Evolutionary conservation across 805 yeast species (phyloP), one percentile per base, ranked within the genome.

Genomic region (Saccharomycopsis sp.): DNA sequence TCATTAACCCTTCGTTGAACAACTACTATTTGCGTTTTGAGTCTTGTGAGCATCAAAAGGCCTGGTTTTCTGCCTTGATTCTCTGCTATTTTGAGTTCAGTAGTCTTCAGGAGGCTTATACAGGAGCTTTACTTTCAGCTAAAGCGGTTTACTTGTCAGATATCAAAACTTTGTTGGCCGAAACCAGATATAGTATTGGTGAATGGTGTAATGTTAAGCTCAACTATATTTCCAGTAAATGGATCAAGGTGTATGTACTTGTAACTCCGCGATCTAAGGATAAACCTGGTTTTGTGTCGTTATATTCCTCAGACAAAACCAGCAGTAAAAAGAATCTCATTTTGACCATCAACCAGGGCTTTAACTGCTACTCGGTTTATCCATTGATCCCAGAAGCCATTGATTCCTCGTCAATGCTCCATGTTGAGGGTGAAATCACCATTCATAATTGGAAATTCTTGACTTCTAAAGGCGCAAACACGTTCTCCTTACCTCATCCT

Each of bases 181-280:
- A 76, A 60, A 75, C 81, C 60, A 70, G 74, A 55, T 78, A 72
- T 63, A 66, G 75, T 2, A 75, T 76, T 61, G 78, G 71, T 52
- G 89, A 85, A 64, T 83, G 87, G 87, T 81, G 84, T 67, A 80
- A 82, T 65, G 68, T 85, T 62, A 72, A 86, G 59, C 78, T 84
- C 64, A 85, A 85, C 9, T 81, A 79, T 60, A 72, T 82, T 51
- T 78, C 82, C 52, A 76, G 76, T 62, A 79, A 81, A 65, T 85
- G 89, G 89, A 66, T 81, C 35, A 75, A 78, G 63, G 81, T 84
- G 62, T 81, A 69, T 58, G 73, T 80, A 62, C 81, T 76, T 1
- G 72, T 82, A 2, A 67, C 70, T 2, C 87, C 87, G 0, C 59
- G 56, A n/a, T 62, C 57, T 8, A 59, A 55, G n/a, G 58, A 63